Percentiles rank a stretch among this genome's conserved stretches.
Evolutionary conservation across 202 grass and related monocot genomes (phyloP).

Genomic region (Schoenoplectus triqueter): DNA sequence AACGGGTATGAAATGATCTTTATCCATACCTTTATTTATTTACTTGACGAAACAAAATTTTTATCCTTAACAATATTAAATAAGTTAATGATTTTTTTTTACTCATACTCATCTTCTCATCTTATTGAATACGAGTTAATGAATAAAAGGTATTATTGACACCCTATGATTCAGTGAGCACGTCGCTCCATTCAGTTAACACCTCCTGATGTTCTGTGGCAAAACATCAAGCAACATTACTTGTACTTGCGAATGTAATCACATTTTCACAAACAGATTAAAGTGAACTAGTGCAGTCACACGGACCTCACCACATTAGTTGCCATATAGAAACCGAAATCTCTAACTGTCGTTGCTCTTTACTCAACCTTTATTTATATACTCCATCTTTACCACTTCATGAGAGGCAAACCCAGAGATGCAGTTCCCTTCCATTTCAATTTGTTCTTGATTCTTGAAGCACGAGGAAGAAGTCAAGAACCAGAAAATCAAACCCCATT

Average conservation of each 20-base stretch:
- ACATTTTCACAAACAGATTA: background rate
- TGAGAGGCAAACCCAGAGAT: background rate
- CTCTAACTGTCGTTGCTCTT: constrained; percentile 2
- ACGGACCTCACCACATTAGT: background rate
- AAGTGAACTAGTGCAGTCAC: background rate
- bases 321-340: background rate
- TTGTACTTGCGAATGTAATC: background rate
- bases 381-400: background rate
- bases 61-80: no score
- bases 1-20: no score
- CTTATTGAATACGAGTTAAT: no score
- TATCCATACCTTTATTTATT: no score
- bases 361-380: constrained; percentile 14
- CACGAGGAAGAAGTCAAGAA: constrained; percentile 27
- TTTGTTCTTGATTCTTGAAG: constrained; percentile 28
- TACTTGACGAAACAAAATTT: no score
- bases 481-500: background rate
- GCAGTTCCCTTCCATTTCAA: background rate
- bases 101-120: no score
- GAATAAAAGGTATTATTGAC: no score
- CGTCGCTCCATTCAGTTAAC: background rate
- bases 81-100: no score
- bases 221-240: background rate
- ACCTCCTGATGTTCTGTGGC: background rate
- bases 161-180: background rate